These are phyloP conservation scores for Phyllosticta citribraziliensis DNA, from an alignment of 2,329 filamentous ascomycete genomes.

Conservation along the genomic window DNA sequence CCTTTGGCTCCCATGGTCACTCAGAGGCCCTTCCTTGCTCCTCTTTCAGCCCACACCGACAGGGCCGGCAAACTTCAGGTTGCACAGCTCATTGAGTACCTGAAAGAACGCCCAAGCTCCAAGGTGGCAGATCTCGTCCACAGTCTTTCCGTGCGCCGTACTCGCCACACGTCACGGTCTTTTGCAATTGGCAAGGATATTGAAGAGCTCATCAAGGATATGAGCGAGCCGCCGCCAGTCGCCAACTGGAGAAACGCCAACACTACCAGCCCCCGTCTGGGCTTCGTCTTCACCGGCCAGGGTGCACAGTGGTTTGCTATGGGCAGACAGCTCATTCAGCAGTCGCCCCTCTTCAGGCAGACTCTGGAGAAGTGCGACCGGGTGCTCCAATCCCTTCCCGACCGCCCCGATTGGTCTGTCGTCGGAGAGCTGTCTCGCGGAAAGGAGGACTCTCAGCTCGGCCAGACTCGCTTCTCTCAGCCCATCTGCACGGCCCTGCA, in stretches of 20 bases:
- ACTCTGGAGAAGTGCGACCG: not conserved
- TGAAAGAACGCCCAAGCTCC: not conserved
- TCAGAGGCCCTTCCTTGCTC: slow-evolving; percentile 1
- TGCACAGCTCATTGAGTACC: not conserved
- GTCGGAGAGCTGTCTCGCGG: slow-evolving; percentile 17
- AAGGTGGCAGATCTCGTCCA: not conserved
- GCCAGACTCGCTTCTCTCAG: slow-evolving; percentile 17
- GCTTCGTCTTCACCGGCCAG: slow-evolving; percentile 23
- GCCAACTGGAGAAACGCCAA: not conserved
- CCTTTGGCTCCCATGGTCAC: not conserved
- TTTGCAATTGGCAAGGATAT: not conserved
- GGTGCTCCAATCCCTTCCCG: slow-evolving; percentile 7
- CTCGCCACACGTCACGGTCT: not conserved
- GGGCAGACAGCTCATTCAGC: slow-evolving; percentile 10
- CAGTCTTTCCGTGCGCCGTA: not conserved
- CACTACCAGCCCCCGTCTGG: slow-evolving; percentile 2
- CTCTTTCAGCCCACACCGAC: slow-evolving; percentile 10
- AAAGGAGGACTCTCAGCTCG: slow-evolving; percentile 13
- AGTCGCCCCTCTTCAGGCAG: not conserved
- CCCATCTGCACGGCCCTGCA: slow-evolving; percentile 19
- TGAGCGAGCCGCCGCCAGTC: slow-evolving; percentile 4
- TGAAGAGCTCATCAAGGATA: not conserved
- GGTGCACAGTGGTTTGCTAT: slow-evolving; percentile 19
- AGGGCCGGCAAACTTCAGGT: slow-evolving; percentile 4
- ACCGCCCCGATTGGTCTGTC: slow-evolving; percentile 12